Conservation (phyloP, 805 yeast genomes). For the Myxozyma mucilagina region DNA sequence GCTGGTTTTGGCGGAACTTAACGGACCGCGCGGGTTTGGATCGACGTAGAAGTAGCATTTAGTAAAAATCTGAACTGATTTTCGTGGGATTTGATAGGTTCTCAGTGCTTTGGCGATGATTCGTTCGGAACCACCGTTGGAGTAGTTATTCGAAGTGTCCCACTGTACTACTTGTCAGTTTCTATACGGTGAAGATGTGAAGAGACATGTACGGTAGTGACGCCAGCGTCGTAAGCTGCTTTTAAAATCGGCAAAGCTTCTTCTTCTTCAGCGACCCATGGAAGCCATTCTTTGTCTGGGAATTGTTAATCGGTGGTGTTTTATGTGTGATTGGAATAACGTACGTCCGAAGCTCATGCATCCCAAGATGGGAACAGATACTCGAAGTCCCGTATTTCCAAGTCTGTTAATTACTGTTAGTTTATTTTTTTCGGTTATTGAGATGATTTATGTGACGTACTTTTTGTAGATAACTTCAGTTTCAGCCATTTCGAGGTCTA, state of each 20-base stretch:
- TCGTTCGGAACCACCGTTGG: constrained; percentile 46
- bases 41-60: constrained; percentile 39
- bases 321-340: neutral
- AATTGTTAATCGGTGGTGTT: no score
- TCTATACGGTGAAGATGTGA: neutral
- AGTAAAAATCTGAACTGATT: constrained; percentile 54
- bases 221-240: constrained; percentile 40
- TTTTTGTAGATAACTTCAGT: neutral
- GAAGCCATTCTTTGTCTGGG: constrained; percentile 8
- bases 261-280: constrained; percentile 9
- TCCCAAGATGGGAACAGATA: constrained; percentile 22
- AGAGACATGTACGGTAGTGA: constrained; percentile 38
- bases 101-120: constrained; percentile 55
- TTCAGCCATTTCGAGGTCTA: neutral
- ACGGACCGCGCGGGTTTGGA: no score
- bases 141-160: constrained; percentile 48
- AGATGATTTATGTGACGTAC: neutral
- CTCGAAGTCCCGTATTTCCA: constrained; percentile 16
- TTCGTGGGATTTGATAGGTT: constrained; percentile 53
- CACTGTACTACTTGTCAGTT: constrained; percentile 18
- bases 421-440: neutral
- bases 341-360: constrained; percentile 24
- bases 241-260: constrained; percentile 8
- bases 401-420: neutral
- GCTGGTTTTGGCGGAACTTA: no score